These are phyloP conservation scores for Lactarius akahatsu DNA, from an alignment of 768 basidiomycete genomes.

Conservation along the genomic window DNA sequence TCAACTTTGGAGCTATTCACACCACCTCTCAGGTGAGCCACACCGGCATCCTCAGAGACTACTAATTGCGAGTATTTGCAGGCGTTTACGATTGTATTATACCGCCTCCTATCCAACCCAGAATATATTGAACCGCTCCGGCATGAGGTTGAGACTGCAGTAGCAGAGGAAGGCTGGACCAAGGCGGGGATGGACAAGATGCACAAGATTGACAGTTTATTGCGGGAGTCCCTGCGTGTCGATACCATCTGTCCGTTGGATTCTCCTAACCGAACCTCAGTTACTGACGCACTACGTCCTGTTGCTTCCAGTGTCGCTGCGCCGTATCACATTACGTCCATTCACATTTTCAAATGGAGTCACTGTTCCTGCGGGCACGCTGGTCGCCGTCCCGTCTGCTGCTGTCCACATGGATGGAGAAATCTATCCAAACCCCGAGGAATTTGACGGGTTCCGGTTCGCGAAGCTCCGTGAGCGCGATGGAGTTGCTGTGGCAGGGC, in stretches of 20 bases:
- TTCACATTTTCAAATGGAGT: constrained; percentile 39
- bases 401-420: constrained; percentile 43
- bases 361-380: constrained; percentile 41
- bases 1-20: constrained; percentile 43
- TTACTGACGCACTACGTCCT: background rate
- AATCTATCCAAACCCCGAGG: constrained; percentile 43
- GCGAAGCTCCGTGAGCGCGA: constrained; percentile 33
- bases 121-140: constrained; percentile 32
- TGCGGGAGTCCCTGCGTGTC: constrained; percentile 31
- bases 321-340: constrained; percentile 32
- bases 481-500: constrained; percentile 22
- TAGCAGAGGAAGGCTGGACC: constrained; percentile 29
- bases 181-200: constrained; percentile 25
- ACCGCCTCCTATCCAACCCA: constrained; percentile 30
- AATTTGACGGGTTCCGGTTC: constrained; percentile 46
- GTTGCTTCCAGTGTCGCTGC: constrained; percentile 24
- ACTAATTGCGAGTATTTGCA: background rate
- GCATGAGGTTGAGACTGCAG: constrained; percentile 28
- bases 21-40: constrained; percentile 36
- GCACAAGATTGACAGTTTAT: constrained; percentile 33
- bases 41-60: no score
- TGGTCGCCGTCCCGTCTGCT: constrained; percentile 36
- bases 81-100: constrained; percentile 24
- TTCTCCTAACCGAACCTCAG: background rate
- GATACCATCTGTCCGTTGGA: constrained; percentile 12